Evolutionary conservation across 1,284 basidiomycete species (phyloP).

Genomic region (Leccinum fuscescens): DNA sequence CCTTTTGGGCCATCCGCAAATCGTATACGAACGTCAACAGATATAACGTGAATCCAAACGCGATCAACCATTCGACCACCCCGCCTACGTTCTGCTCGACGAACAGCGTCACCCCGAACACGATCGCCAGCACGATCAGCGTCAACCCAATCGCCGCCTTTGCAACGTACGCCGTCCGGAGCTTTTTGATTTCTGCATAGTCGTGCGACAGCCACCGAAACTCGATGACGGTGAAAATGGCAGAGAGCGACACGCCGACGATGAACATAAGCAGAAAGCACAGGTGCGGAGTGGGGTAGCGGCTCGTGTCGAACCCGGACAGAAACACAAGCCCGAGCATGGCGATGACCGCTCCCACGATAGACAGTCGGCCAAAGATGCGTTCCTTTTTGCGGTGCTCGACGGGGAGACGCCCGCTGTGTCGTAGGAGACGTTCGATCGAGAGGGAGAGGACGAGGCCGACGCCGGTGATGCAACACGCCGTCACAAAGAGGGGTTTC

Average conservation of each 20-base stretch:
- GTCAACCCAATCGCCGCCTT: slow-evolving; percentile 59
- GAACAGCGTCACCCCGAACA: slow-evolving; percentile 55
- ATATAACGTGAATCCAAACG: slow-evolving; percentile 70
- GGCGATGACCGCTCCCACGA: slow-evolving; percentile 59
- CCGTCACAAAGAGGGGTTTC: slow-evolving; percentile 69
- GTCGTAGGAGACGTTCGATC: slow-evolving; percentile 61
- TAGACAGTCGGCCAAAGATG: slow-evolving; percentile 52
- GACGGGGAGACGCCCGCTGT: slow-evolving; percentile 60
- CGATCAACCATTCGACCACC: slow-evolving; percentile 70
- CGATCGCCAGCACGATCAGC: slow-evolving; percentile 60
- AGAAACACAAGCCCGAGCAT: slow-evolving; percentile 56
- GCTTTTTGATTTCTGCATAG: slow-evolving; percentile 43
- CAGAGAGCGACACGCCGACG: slow-evolving; percentile 60
- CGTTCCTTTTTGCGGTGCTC: slow-evolving; percentile 57
- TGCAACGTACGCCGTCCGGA: slow-evolving; percentile 56
- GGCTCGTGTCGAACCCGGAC: slow-evolving; percentile 65
- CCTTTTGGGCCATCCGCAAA: slow-evolving; percentile 51
- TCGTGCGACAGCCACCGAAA: slow-evolving; percentile 65
- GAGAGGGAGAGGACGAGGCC: slow-evolving; percentile 59
- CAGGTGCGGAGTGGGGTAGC: slow-evolving; percentile 49
- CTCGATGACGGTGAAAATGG: slow-evolving; percentile 71
- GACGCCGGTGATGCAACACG: slow-evolving; percentile 57
- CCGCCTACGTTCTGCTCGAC: slow-evolving; percentile 49
- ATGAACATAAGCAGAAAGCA: slow-evolving; percentile 65
- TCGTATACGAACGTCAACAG: slow-evolving; percentile 68